Evolutionary conservation across 2,329 filamentous ascomycete genomes (phyloP).

Genomic region (Verticillium tricorpus): DNA sequence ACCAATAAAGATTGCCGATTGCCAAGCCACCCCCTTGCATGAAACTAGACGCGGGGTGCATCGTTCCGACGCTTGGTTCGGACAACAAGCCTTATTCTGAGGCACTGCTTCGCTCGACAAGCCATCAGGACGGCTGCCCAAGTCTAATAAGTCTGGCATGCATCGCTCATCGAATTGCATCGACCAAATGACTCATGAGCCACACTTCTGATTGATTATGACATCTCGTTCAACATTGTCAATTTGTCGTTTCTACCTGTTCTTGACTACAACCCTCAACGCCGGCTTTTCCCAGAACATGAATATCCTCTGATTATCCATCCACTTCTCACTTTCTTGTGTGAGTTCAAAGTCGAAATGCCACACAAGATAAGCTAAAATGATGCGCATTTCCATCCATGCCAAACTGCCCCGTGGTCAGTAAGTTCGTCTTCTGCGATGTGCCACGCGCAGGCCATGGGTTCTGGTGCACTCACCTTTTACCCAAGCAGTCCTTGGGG

Average conservation of each 20-base stretch:
- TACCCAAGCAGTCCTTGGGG: conserved; percentile 8
- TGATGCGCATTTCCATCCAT: conserved; percentile 44
- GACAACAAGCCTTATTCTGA: background rate
- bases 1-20: background rate
- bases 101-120: too few species aligned
- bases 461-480: conserved; percentile 30
- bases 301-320: conserved; percentile 30
- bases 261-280: conserved; percentile 6
- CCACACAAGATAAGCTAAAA: conserved; percentile 41
- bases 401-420: conserved; percentile 31
- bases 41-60: background rate
- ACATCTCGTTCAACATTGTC: too few species aligned
- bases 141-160: background rate
- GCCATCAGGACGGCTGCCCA: background rate
- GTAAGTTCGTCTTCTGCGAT: background rate
- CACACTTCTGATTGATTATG: background rate
- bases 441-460: conserved; percentile 22
- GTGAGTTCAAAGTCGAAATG: conserved; percentile 42
- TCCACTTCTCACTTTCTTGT: conserved; percentile 29
- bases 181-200: background rate
- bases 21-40: background rate
- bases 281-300: conserved; percentile 30
- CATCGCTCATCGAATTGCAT: background rate
- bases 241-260: background rate
- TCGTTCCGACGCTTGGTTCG: background rate